These are phyloP conservation scores for Neurospora sp. DNA, from an alignment of 2,329 filamentous ascomycete genomes.

Conservation along the genomic window DNA sequence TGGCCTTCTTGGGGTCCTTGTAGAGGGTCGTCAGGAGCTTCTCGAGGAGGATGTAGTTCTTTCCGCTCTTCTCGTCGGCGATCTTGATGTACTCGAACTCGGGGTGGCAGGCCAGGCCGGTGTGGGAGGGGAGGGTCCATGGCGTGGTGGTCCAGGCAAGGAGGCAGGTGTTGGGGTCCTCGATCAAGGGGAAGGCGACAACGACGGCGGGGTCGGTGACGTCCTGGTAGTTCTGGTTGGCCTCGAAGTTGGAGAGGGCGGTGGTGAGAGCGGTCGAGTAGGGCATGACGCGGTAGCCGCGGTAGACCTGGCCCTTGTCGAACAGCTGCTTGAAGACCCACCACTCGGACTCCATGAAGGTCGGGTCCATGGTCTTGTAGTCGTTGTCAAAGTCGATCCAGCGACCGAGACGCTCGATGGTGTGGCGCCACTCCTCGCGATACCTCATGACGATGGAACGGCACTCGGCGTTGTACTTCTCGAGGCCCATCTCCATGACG, in stretches of 20 bases:
- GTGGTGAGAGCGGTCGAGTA: slow-evolving; percentile 88
- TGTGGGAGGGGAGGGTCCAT: slow-evolving; percentile 71
- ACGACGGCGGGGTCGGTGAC: slow-evolving; percentile 85
- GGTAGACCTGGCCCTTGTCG: slow-evolving; percentile 82
- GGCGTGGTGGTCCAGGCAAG: slow-evolving; percentile 85
- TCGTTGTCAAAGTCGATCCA: slow-evolving; percentile 99
- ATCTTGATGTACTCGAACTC: slow-evolving; percentile 81
- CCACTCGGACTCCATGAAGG: slow-evolving; percentile 93
- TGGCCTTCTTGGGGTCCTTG: slow-evolving; percentile 92
- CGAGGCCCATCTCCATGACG: slow-evolving; percentile 76
- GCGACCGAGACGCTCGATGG: slow-evolving; percentile 78
- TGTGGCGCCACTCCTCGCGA: slow-evolving; percentile 75
- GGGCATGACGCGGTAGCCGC: slow-evolving; percentile 86
- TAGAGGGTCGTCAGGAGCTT: slow-evolving; percentile 73
- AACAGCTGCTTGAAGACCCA: slow-evolving; percentile 94
- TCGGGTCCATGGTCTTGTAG: slow-evolving; percentile 96
- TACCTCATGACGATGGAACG: slow-evolving; percentile 89
- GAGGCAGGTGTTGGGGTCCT: slow-evolving; percentile 65
- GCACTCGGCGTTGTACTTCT: slow-evolving; percentile 86
- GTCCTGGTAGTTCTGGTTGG: slow-evolving; percentile 90
- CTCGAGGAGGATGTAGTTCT: slow-evolving; percentile 79
- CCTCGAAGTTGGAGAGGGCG: slow-evolving; percentile 86
- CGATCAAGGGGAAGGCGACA: slow-evolving; percentile 73
- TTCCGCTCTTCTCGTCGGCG: slow-evolving; percentile 69
- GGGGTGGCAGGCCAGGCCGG: slow-evolving; percentile 61